These are phyloP conservation scores for Kodamaea kakaduensis DNA, from an alignment of 805 yeast species.

Conservation along the genomic window DNA sequence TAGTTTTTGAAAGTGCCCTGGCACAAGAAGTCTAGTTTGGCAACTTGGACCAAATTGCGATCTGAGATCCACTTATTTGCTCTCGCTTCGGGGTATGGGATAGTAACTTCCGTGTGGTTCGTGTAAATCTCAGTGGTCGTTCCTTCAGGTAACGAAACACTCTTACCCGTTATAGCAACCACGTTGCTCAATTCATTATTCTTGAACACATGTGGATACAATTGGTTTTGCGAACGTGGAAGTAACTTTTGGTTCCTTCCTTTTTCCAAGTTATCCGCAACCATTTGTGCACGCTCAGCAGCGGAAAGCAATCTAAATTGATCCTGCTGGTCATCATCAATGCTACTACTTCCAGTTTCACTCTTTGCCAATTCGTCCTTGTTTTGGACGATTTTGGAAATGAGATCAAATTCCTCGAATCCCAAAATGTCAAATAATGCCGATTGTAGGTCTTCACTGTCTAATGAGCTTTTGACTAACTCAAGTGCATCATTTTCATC, in stretches of 20 bases:
- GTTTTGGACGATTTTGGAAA: constrained; percentile 55
- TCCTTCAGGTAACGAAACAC: constrained; percentile 75
- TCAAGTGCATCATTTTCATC: constrained; percentile 28
- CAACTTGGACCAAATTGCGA: constrained; percentile 50
- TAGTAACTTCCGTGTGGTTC: constrained; percentile 72
- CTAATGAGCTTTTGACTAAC: constrained; percentile 28
- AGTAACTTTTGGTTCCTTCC: constrained; percentile 48
- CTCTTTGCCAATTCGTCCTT: constrained; percentile 24
- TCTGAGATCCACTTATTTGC: constrained; percentile 40
- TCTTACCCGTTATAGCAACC: constrained; percentile 67
- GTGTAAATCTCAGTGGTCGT: constrained; percentile 62
- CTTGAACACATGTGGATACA: constrained; percentile 86
- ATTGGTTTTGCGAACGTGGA: constrained; percentile 42
- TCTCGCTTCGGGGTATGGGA: constrained; percentile 66
- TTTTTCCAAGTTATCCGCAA: constrained; percentile 44
- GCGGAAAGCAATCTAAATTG: constrained; percentile 41
- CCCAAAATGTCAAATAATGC: constrained; percentile 78
- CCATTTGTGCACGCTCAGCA: constrained; percentile 52
- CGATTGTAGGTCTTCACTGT: constrained; percentile 60
- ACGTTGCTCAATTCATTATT: constrained; percentile 41
- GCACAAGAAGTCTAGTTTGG: constrained; percentile 71
- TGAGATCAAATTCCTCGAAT: constrained; percentile 77
- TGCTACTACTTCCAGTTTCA: constrained; percentile 5
- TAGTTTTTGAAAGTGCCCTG: constrained; percentile 81
- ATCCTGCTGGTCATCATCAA: constrained; percentile 10